Conservation (phyloP, 2,329 filamentous ascomycete species). For the Byssoonygena ceratinophila region DNA sequence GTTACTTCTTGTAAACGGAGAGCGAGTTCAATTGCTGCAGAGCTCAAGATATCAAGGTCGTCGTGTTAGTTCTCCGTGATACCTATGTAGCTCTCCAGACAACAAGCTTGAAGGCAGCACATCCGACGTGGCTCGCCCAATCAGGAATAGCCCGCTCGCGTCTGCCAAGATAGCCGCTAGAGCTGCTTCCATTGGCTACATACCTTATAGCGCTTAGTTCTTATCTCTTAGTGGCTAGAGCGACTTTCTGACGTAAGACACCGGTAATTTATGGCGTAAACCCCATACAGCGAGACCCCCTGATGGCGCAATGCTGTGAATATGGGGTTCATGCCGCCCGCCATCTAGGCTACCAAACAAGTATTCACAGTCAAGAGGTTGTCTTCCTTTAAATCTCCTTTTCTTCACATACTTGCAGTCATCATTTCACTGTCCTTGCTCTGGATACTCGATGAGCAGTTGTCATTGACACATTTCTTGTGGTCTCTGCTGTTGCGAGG, state of each 20-base stretch:
- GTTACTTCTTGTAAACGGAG: neutral
- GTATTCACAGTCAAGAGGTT: neutral
- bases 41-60: neutral
- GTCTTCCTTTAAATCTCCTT: neutral
- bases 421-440: neutral
- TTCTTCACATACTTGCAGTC: neutral
- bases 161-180: neutral
- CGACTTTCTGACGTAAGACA: constrained; percentile 4
- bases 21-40: neutral
- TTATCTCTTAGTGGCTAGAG: neutral
- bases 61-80: no score
- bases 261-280: constrained; percentile 6
- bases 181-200: neutral
- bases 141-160: constrained; percentile 9
- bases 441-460: neutral
- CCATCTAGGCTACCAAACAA: neutral
- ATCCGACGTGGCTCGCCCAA: constrained; percentile 14
- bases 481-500: neutral
- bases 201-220: neutral
- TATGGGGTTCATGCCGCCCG: constrained; percentile 4
- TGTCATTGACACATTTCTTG: neutral
- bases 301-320: neutral
- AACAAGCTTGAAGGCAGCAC: constrained; percentile 15
- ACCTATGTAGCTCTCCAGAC: no score
- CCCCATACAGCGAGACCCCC: neutral